phyloP scores from a whole-genome alignment of 768 basidiomycete species.

The Podaxis mareebaensis region DNA sequence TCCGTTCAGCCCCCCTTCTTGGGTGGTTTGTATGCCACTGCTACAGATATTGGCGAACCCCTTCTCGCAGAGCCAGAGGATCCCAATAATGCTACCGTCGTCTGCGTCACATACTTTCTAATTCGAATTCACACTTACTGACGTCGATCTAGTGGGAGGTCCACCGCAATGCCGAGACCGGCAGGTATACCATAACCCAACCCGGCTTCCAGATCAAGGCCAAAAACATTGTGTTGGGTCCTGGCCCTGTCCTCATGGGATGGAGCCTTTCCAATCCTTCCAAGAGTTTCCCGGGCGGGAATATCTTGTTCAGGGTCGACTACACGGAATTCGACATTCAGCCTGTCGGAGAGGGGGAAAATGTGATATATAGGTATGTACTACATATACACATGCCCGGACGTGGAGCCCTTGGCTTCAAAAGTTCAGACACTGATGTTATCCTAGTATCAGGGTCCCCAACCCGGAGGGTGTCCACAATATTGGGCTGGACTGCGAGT shows the following conservation, averaged over 20 bases:
- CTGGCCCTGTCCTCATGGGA: not conserved
- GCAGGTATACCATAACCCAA: slow-evolving; percentile 5
- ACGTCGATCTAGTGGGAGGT: slow-evolving; percentile 4
- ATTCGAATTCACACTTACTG: not conserved
- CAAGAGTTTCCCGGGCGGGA: not conserved
- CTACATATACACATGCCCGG: too few relatives aligned
- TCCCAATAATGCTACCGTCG: not conserved
- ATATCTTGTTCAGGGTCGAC: not conserved
- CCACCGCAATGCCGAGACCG: not conserved
- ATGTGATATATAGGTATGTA: not conserved
- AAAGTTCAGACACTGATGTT: not conserved
- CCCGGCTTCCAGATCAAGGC: not conserved
- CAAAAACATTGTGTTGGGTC: not conserved
- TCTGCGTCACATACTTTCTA: not conserved
- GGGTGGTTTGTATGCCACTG: slow-evolving; percentile 3
- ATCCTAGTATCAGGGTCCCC: slow-evolving; percentile 2
- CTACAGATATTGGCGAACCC: not conserved
- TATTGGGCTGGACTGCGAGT: not conserved
- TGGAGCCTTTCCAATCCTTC: not conserved
- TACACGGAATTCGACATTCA: not conserved
- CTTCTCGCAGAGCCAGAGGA: not conserved
- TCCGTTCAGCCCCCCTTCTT: not conserved
- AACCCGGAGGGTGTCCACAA: not conserved
- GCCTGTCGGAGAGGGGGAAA: not conserved
- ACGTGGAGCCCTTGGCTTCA: not conserved